A percentile compares a stretch with the other conserved stretches of the same genome.
These are phyloP conservation scores for Canna indica DNA, from an alignment of 176 grass and related monocot species.

Conservation along the genomic window DNA sequence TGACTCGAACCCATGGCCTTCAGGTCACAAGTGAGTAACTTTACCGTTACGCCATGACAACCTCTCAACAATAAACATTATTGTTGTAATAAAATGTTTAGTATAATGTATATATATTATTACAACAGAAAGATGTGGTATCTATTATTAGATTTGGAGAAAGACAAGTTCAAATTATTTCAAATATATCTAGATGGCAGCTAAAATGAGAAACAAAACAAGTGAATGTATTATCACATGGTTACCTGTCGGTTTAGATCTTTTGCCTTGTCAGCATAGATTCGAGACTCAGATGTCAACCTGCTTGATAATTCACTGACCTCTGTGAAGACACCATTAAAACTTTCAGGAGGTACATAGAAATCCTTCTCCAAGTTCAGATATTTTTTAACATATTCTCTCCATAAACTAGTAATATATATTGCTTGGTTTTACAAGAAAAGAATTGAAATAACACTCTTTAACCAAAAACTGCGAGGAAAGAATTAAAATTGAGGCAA, in stretches of 20 bases:
- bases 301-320: conserved; percentile 30
- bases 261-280: conserved; percentile 20
- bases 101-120: not conserved
- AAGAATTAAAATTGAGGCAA: no score
- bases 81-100: not conserved
- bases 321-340: conserved; percentile 38
- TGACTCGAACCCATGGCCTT: no score
- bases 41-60: no score
- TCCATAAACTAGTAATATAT: not conserved
- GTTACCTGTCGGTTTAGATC: conserved; percentile 20
- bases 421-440: not conserved
- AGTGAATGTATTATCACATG: not conserved
- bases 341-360: not conserved
- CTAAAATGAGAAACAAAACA: not conserved
- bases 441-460: not conserved
- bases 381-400: not conserved
- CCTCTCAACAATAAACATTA: not conserved
- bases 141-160: not conserved
- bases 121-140: not conserved
- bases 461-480: not conserved
- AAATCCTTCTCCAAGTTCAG: not conserved
- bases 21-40: no score
- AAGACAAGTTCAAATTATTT: not conserved
- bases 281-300: conserved; percentile 22
- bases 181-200: not conserved